Percentiles rank a stretch among this genome's conserved stretches.
Conservation (phyloP, 257 asterid genomes). For the Mitragyna speciosa region DNA sequence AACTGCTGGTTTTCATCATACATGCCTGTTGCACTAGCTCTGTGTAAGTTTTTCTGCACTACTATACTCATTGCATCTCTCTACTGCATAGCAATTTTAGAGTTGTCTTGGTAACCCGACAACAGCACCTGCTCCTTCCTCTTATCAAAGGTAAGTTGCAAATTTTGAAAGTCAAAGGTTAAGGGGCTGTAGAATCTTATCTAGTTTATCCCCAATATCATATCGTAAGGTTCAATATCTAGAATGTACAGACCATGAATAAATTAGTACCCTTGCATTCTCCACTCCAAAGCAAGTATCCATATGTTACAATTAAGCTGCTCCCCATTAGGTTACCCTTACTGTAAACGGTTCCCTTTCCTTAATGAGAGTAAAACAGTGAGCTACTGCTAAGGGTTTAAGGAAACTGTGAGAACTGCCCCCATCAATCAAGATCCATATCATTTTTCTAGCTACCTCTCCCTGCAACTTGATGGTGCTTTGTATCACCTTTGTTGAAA, state of each 20-base stretch:
- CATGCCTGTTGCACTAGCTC: too few species aligned
- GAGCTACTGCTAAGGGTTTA: neutral
- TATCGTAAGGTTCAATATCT: neutral
- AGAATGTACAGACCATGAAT: neutral
- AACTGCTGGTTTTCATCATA: too few species aligned
- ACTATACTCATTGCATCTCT: rapidly evolving
- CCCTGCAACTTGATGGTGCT: neutral
- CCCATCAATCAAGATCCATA: neutral
- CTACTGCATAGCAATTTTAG: too few species aligned
- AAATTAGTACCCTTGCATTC: neutral
- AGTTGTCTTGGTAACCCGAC: too few species aligned
- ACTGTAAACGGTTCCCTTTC: neutral
- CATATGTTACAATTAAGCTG: rapidly evolving
- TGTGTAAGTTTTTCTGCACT: too few species aligned
- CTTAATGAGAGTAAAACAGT: neutral
- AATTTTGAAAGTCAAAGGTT: too few species aligned
- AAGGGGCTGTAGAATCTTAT: too few species aligned
- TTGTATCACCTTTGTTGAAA: too few species aligned
- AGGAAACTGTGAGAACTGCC: neutral
- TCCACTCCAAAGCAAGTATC: neutral
- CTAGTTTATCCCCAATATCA: neutral
- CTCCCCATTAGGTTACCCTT: neutral
- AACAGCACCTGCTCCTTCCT: too few species aligned
- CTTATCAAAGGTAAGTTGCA: too few species aligned
- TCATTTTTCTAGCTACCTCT: too few species aligned